A percentile compares a stretch with the other conserved stretches of the same genome.
phyloP scores from a whole-genome alignment of 2,329 filamentous ascomycete species.

The Penicillium sp. region DNA sequence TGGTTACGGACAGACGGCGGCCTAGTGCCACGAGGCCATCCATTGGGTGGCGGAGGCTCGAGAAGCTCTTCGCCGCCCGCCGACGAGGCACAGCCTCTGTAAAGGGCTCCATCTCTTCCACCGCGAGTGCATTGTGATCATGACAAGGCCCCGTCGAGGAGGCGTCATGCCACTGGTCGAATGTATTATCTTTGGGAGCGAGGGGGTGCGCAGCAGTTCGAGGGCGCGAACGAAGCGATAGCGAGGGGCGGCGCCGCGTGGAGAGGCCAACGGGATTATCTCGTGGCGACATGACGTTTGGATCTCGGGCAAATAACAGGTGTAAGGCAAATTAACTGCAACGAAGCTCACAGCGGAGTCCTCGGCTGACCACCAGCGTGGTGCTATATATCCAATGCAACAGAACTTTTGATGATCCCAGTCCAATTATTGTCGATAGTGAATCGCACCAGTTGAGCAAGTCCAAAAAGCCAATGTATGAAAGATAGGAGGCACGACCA shows the following conservation, averaged over 20 bases:
- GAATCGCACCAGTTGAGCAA: too few relatives aligned
- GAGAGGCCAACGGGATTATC: slow-evolving; percentile 23
- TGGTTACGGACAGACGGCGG: slow-evolving; percentile 38
- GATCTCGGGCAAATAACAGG: slow-evolving; percentile 3
- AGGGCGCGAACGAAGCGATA: slow-evolving; percentile 36
- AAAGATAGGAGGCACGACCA: too few relatives aligned
- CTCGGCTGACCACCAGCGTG: neutral
- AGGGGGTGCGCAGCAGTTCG: slow-evolving; percentile 31
- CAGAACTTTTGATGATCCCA: slow-evolving; percentile 7
- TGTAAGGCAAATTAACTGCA: slow-evolving; percentile 8
- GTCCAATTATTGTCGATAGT: slow-evolving; percentile 10
- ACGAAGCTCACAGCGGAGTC: slow-evolving; percentile 2
- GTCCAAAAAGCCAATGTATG: too few relatives aligned
- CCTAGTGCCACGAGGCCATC: slow-evolving; percentile 39
- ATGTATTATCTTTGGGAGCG: slow-evolving; percentile 17
- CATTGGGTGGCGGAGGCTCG: slow-evolving; percentile 39
- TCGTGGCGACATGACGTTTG: slow-evolving; percentile 29
- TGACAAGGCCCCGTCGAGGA: slow-evolving; percentile 21
- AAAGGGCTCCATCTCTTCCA: slow-evolving; percentile 33
- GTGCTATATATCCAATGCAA: slow-evolving; percentile 7
- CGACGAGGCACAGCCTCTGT: slow-evolving; percentile 30
- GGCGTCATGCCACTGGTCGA: slow-evolving; percentile 23
- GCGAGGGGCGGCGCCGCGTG: slow-evolving; percentile 35
- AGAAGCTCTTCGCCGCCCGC: slow-evolving; percentile 40
- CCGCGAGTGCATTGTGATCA: slow-evolving; percentile 21